Conservation (phyloP, 805 yeast genomes). For the Kurtzmaniella cleridarum region DNA sequence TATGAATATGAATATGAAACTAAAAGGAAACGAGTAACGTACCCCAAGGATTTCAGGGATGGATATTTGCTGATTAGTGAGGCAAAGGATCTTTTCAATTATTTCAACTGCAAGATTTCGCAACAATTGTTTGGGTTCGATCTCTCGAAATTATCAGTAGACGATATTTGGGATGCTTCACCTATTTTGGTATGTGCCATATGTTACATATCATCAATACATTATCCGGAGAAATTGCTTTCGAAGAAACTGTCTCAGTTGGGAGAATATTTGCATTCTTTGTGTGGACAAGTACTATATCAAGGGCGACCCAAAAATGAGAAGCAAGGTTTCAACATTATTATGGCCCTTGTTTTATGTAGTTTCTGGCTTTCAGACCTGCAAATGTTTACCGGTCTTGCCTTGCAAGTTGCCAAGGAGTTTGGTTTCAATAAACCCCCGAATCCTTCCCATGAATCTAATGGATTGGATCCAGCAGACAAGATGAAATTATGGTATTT, state of each 20-base stretch:
- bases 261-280: slow-evolving; percentile 24
- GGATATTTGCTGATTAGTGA: slow-evolving; percentile 31
- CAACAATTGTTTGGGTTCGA: slow-evolving; percentile 66
- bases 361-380: slow-evolving; percentile 66
- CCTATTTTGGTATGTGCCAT: slow-evolving; percentile 57
- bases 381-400: slow-evolving; percentile 62
- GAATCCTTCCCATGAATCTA: slow-evolving; percentile 15
- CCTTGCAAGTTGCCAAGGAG: slow-evolving; percentile 59
- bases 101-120: slow-evolving; percentile 50
- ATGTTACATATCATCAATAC: slow-evolving; percentile 58
- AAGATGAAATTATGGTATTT: slow-evolving; percentile 62
- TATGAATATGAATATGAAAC: not conserved
- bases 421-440: slow-evolving; percentile 33
- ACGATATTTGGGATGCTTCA: slow-evolving; percentile 47
- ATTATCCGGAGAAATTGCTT: slow-evolving; percentile 39
- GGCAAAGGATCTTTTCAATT: slow-evolving; percentile 45
- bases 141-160: slow-evolving; percentile 44
- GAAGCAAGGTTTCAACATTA: slow-evolving; percentile 50
- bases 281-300: slow-evolving; percentile 30
- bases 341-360: slow-evolving; percentile 59
- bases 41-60: slow-evolving; percentile 30
- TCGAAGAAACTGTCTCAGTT: slow-evolving; percentile 23
- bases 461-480: slow-evolving; percentile 26
- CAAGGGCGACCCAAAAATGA: slow-evolving; percentile 38
- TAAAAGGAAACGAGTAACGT: not conserved